A percentile compares a stretch with the other conserved stretches of the same genome.
Conservation (phyloP, 2,329 filamentous ascomycete species). For the Endothia cerciana region DNA sequence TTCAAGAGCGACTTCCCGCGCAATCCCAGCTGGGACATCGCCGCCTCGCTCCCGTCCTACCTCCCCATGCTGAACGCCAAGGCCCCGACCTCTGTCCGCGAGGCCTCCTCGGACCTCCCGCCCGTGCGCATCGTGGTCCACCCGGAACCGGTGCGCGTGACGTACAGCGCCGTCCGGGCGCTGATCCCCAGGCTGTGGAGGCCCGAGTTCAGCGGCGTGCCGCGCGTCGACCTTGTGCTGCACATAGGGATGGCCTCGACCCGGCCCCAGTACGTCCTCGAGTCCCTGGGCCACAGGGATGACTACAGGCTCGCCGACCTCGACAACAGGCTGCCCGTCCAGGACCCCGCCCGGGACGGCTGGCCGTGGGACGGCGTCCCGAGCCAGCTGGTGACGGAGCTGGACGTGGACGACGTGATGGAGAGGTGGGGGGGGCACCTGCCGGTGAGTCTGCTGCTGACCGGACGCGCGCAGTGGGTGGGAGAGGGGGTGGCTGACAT, state of each 20-base stretch:
- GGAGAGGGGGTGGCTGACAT: conserved; percentile 4
- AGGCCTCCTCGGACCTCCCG: conserved; percentile 41
- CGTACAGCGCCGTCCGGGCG: conserved; percentile 67
- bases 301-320: conserved; percentile 74
- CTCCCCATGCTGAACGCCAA: conserved; percentile 58
- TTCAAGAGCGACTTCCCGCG: conserved; percentile 72
- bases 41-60: conserved; percentile 66
- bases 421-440: conserved; percentile 56
- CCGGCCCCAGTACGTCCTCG: conserved; percentile 68
- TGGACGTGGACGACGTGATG: conserved; percentile 62
- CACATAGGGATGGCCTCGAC: conserved; percentile 81
- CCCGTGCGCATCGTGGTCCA: conserved; percentile 67
- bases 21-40: conserved; percentile 84
- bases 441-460: conserved; percentile 46
- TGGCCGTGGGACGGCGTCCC: conserved; percentile 62
- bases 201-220: conserved; percentile 39
- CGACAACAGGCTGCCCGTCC: conserved; percentile 61
- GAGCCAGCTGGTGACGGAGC: conserved; percentile 57
- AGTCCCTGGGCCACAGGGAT: conserved; percentile 71
- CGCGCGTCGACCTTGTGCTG: conserved; percentile 65
- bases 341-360: conserved; percentile 42
- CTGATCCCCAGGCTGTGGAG: conserved; percentile 68
- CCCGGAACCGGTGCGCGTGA: conserved; percentile 69
- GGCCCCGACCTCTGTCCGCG: conserved; percentile 37
- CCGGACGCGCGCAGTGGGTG: background rate